Conservation (phyloP, 2,329 filamentous ascomycete genomes). For the Dactylella cylindrospora region DNA sequence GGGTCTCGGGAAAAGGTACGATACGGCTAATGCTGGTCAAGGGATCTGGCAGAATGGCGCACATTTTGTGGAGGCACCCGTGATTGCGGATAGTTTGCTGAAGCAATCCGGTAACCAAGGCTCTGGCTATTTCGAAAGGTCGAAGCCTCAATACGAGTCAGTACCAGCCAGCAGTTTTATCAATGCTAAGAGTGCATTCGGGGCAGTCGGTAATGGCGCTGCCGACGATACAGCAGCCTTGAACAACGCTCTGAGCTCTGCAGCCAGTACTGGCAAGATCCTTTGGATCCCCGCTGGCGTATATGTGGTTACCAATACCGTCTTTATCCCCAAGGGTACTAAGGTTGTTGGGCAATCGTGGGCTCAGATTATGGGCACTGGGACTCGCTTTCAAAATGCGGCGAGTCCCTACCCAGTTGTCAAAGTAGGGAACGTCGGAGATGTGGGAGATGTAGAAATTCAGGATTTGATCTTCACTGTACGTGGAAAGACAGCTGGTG, state of each 20-base stretch:
- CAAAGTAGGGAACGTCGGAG: slow-evolving; percentile 61
- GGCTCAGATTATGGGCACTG: slow-evolving; percentile 57
- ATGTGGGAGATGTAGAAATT: slow-evolving; percentile 69
- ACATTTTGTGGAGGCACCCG: too few species aligned
- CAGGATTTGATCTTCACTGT: slow-evolving; percentile 72
- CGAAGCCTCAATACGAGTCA: slow-evolving; percentile 82
- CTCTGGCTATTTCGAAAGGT: slow-evolving; percentile 64
- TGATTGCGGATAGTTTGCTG: too few species aligned
- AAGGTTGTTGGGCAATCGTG: slow-evolving; percentile 61
- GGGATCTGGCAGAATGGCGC: too few species aligned
- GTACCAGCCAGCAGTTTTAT: slow-evolving; percentile 62
- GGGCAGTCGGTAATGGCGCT: slow-evolving; percentile 81
- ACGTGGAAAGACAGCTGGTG: slow-evolving; percentile 66
- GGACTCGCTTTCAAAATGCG: slow-evolving; percentile 55
- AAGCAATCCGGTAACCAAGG: slow-evolving; percentile 6
- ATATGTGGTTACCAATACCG: slow-evolving; percentile 55
- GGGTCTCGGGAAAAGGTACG: slow-evolving; percentile 26
- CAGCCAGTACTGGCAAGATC: slow-evolving; percentile 57
- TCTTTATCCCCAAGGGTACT: slow-evolving; percentile 56
- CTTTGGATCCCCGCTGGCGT: slow-evolving; percentile 54
- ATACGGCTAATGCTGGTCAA: not conserved
- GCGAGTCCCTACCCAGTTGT: slow-evolving; percentile 56
- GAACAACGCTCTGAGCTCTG: slow-evolving; percentile 65
- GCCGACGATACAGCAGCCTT: slow-evolving; percentile 86
- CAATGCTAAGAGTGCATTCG: slow-evolving; percentile 60